Evolutionary conservation across 2,329 filamentous ascomycete genomes (phyloP).

Genomic region (Aspergillus floridensis): DNA sequence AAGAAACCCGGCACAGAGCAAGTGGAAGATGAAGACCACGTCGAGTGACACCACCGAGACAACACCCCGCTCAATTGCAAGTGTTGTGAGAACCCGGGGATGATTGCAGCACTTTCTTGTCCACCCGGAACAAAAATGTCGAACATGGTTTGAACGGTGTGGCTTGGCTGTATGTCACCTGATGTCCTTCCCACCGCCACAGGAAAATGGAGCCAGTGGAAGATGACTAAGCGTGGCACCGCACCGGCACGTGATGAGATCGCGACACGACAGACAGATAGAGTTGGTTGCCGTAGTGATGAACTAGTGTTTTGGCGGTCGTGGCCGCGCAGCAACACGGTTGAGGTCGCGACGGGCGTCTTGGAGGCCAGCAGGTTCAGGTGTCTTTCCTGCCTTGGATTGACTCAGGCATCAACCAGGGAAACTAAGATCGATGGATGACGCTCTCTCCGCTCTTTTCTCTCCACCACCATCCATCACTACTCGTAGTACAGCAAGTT

Average conservation of each 20-base stretch:
- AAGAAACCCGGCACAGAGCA: background rate
- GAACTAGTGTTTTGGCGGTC: constrained; percentile 16
- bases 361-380: constrained; percentile 1
- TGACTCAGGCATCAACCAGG: constrained; percentile 16
- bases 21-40: background rate
- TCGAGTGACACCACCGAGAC: constrained; percentile 11
- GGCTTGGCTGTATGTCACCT: constrained; percentile 18
- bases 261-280: constrained; percentile 14
- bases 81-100: constrained; percentile 11
- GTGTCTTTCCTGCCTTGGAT: constrained; percentile 15
- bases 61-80: constrained; percentile 11
- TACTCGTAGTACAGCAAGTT: constrained; percentile 2
- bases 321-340: constrained; percentile 18
- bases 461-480: constrained; percentile 5
- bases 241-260: constrained; percentile 15
- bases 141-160: constrained; percentile 16
- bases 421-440: constrained; percentile 7
- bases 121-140: constrained; percentile 24
- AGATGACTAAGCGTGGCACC: constrained; percentile 8
- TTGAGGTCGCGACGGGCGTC: constrained; percentile 19
- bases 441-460: background rate
- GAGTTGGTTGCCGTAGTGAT: constrained; percentile 52
- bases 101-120: constrained; percentile 8
- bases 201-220: no score
- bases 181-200: constrained; percentile 20